Percentiles rank a stretch among this genome's conserved stretches.
Evolutionary conservation across 495 filamentous ascomycete genomes (phyloP).

Genomic region (Mycothermus thermophilus): DNA sequence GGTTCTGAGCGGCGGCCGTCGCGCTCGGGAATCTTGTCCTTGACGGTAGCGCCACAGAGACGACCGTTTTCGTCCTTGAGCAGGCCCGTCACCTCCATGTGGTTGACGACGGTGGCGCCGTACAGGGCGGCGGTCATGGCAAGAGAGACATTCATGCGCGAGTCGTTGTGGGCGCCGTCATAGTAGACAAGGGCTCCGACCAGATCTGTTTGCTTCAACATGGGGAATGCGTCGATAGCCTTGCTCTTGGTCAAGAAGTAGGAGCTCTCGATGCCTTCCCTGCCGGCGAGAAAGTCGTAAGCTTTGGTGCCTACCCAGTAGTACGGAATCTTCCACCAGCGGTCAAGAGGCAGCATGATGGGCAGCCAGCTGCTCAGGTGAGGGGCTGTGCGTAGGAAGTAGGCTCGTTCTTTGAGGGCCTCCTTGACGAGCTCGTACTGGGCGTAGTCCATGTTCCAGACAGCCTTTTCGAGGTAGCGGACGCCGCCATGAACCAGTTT

Average conservation of each 20-base stretch:
- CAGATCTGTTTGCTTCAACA: conserved; percentile 77
- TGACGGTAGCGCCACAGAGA: conserved; percentile 65
- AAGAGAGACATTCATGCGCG: conserved; percentile 93
- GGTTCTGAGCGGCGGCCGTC: conserved; percentile 36
- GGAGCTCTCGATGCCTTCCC: conserved; percentile 91
- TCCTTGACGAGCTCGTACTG: conserved; percentile 91
- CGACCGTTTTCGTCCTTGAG: conserved; percentile 67
- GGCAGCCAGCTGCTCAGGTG: conserved; percentile 91
- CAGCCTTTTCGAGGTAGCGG: conserved; percentile 89
- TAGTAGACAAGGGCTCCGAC: conserved; percentile 94
- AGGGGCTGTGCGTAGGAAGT: conserved; percentile 90
- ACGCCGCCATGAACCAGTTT: conserved; percentile 97
- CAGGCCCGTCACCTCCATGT: conserved; percentile 76
- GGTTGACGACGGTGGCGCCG: conserved; percentile 83
- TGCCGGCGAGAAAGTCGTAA: conserved; percentile 88
- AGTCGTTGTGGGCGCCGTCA: conserved; percentile 96
- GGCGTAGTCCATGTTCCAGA: conserved; percentile 91
- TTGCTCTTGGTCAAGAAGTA: conserved; percentile 94
- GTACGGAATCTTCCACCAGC: conserved; percentile 96
- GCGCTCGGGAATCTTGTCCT: conserved; percentile 54
- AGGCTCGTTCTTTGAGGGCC: conserved; percentile 89
- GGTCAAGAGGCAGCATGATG: conserved; percentile 92
- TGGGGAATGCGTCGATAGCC: conserved; percentile 92
- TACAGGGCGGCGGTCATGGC: conserved; percentile 94
- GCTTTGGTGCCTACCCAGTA: conserved; percentile 94